These are phyloP conservation scores for Trichosporon sp. DNA, from an alignment of 1,284 basidiomycete species.

Conservation along the genomic window DNA sequence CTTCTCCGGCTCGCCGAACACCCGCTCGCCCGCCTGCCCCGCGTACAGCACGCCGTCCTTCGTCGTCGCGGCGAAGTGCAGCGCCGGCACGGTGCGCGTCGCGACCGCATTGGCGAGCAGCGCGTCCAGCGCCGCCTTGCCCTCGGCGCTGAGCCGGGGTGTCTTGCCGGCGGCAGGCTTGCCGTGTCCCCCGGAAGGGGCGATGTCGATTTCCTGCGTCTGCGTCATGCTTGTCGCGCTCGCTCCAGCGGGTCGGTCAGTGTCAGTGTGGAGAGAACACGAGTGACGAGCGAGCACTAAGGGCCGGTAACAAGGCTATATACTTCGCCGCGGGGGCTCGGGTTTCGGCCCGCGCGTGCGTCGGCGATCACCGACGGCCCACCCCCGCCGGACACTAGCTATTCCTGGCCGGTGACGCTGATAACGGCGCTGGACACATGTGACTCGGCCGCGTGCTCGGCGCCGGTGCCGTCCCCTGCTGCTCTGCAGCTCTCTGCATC, in stretches of 20 bases:
- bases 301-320: neutral
- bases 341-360: neutral
- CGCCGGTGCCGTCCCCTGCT: neutral
- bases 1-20: constrained; percentile 29
- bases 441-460: too few species aligned
- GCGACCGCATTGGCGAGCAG: constrained; percentile 21
- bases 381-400: neutral
- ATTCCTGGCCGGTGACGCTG: neutral
- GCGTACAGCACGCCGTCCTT: constrained; percentile 34
- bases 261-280: too few species aligned
- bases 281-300: too few species aligned
- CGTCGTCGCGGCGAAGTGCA: constrained; percentile 34
- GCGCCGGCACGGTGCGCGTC: constrained; percentile 25
- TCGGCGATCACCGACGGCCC: neutral
- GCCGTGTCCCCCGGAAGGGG: neutral
- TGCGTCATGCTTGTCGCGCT: neutral
- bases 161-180: neutral
- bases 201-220: neutral
- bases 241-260: too few species aligned
- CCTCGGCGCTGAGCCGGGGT: constrained; percentile 18
- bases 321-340: neutral
- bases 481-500: neutral
- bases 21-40: constrained; percentile 29
- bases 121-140: constrained; percentile 27
- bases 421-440: neutral